Conservation (phyloP, 169 alveolate species). For the Perkinsus olseni region DNA sequence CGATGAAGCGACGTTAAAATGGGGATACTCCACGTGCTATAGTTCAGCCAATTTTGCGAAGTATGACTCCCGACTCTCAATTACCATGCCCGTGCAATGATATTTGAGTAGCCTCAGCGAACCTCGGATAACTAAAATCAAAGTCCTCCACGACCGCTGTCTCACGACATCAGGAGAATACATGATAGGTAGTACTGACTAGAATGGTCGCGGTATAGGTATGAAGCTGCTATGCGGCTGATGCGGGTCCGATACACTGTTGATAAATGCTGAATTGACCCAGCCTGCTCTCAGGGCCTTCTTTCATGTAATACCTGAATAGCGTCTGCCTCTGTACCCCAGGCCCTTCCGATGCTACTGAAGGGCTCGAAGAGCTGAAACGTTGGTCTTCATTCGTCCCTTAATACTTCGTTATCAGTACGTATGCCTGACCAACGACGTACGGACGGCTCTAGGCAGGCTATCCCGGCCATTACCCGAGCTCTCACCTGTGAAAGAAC, state of each 20-base stretch:
- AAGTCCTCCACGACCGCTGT: no score
- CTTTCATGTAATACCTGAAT: background rate
- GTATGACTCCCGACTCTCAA: no score
- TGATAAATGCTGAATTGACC: background rate
- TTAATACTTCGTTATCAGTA: background rate
- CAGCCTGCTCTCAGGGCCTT: background rate
- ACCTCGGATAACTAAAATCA: background rate
- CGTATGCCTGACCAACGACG: background rate
- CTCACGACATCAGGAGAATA: background rate
- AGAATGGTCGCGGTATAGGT: slow-evolving; percentile 9
- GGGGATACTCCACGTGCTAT: slow-evolving; percentile 25
- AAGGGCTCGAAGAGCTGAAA: background rate
- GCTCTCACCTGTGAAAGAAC: background rate
- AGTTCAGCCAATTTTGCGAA: background rate
- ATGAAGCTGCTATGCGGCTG: background rate
- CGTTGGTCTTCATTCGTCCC: background rate
- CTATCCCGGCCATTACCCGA: no score
- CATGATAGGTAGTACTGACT: slow-evolving; percentile 9
- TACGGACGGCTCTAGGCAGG: no score
- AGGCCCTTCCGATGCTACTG: no score
- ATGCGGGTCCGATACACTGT: background rate
- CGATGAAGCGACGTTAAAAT: slow-evolving; percentile 30
- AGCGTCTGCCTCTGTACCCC: background rate
- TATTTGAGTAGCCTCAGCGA: slow-evolving; percentile 24
- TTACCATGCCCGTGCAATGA: slow-evolving; percentile 31